Percentiles rank a stretch among this genome's conserved stretches.
Conservation (phyloP, 257 asterid genomes). For the Capsicum rhomboideum region DNA sequence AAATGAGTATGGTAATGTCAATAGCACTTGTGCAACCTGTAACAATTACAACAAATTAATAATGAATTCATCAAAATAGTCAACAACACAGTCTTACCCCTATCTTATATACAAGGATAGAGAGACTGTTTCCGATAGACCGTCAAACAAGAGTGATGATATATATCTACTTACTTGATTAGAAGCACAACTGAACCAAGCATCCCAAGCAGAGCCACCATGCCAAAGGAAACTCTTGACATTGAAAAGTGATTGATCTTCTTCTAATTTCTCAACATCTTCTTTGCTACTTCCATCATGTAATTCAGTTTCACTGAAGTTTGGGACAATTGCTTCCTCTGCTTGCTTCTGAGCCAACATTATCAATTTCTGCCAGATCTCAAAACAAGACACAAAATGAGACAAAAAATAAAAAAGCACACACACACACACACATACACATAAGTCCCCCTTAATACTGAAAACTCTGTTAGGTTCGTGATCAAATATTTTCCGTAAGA, state of each 20-base stretch:
- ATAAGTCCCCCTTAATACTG: not conserved
- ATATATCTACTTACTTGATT: constrained; percentile 58
- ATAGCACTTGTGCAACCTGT: constrained; percentile 91
- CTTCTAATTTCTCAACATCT: constrained; percentile 28
- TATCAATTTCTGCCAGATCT: constrained; percentile 13
- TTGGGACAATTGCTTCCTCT: constrained; percentile 84
- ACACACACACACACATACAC: no score
- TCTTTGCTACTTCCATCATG: constrained; percentile 27
- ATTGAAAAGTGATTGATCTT: constrained; percentile 48
- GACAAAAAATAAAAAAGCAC: constrained; percentile 11
- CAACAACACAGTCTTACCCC: no score
- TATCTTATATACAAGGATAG: no score
- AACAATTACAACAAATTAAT: not conserved
- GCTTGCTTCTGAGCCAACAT: constrained; percentile 82
- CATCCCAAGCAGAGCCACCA: constrained; percentile 98
- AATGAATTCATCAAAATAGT: not conserved
- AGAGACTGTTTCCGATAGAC: no score
- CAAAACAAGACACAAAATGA: constrained; percentile 12
- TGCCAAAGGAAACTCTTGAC: constrained; percentile 82
- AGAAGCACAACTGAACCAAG: constrained; percentile 97
- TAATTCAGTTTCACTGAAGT: constrained; percentile 40
- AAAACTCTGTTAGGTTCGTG: no score
- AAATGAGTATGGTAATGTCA: constrained; percentile 87
- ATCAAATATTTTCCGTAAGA: no score
- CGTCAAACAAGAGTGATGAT: no score